These are phyloP conservation scores for Phialocephala sp. DNA, from an alignment of 2,329 filamentous ascomycete genomes.

Conservation along the genomic window DNA sequence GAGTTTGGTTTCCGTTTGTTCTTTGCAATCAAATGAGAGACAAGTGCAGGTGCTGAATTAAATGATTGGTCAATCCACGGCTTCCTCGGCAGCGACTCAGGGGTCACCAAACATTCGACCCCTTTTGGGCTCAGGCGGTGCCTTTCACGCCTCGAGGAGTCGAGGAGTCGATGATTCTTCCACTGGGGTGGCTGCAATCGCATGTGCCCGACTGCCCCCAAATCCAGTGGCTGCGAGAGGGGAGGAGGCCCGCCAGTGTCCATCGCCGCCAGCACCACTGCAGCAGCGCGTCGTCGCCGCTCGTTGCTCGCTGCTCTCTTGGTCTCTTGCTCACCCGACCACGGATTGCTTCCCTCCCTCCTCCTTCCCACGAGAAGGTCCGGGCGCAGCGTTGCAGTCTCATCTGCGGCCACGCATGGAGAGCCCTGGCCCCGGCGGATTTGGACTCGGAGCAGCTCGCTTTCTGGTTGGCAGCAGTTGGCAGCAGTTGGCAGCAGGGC, in stretches of 20 bases:
- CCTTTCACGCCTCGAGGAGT: neutral
- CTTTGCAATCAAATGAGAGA: neutral
- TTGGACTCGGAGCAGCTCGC: neutral
- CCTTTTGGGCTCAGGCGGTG: neutral
- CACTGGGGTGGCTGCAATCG: neutral
- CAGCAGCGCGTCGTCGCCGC: neutral
- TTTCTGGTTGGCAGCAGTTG: neutral
- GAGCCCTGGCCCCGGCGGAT: neutral
- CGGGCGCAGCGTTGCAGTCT: constrained; percentile 10
- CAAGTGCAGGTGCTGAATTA: constrained; percentile 2
- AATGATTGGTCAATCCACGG: constrained; percentile 11
- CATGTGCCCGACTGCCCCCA: neutral
- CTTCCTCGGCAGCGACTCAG: neutral
- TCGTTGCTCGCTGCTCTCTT: neutral
- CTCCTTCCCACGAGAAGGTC: constrained; percentile 1
- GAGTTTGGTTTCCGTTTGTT: constrained; percentile 9
- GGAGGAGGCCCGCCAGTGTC: neutral
- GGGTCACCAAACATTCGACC: constrained; percentile 1
- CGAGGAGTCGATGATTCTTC: no score
- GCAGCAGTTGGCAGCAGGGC: neutral
- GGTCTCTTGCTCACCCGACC: no score
- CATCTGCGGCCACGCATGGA: constrained; percentile 5
- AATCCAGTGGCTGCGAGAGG: neutral
- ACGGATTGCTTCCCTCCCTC: no score
- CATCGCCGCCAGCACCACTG: neutral